A percentile compares a stretch with the other conserved stretches of the same genome.
phyloP scores from a whole-genome alignment of 1,284 basidiomycete species.

The Somion occarium region DNA sequence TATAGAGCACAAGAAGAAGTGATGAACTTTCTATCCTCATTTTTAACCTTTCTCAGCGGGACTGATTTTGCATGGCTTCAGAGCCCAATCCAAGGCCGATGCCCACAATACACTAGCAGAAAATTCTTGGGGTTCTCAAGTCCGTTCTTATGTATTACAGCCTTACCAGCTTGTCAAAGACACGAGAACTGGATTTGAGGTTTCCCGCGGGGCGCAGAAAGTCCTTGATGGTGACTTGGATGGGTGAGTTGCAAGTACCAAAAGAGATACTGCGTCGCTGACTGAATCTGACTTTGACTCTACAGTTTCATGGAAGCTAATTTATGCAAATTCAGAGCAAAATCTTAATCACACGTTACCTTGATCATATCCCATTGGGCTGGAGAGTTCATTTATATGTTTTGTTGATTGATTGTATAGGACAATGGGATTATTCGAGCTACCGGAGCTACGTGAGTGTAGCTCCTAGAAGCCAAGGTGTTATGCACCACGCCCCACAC shows the following conservation, averaged over 20 bases:
- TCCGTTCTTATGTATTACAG: conserved; percentile 17
- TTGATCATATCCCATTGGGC: too few relatives aligned
- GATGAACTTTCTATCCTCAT: not conserved
- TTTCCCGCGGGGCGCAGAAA: conserved; percentile 9
- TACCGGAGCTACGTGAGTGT: too few relatives aligned
- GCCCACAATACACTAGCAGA: conserved; percentile 11
- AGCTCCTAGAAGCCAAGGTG: too few relatives aligned
- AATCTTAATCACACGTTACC: not conserved
- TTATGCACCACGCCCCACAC: too few relatives aligned
- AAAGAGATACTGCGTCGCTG: not conserved
- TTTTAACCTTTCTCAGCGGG: too few relatives aligned
- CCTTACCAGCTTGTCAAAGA: conserved; percentile 17
- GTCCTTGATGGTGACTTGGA: conserved; percentile 16
- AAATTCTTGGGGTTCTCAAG: conserved; percentile 15
- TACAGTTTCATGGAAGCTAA: conserved; percentile 19
- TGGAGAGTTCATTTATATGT: too few relatives aligned
- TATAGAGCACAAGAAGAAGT: conserved; percentile 15
- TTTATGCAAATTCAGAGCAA: conserved; percentile 14
- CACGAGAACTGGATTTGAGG: conserved; percentile 14
- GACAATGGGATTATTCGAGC: too few relatives aligned
- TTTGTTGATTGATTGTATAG: too few relatives aligned
- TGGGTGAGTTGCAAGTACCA: conserved; percentile 14
- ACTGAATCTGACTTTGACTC: not conserved
- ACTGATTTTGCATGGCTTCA: too few relatives aligned
- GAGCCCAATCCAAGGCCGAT: conserved; percentile 13